Evolutionary conservation across 108 stramenopile genomes (phyloP).

Genomic region (Pseudonitzschia multiseries): DNA sequence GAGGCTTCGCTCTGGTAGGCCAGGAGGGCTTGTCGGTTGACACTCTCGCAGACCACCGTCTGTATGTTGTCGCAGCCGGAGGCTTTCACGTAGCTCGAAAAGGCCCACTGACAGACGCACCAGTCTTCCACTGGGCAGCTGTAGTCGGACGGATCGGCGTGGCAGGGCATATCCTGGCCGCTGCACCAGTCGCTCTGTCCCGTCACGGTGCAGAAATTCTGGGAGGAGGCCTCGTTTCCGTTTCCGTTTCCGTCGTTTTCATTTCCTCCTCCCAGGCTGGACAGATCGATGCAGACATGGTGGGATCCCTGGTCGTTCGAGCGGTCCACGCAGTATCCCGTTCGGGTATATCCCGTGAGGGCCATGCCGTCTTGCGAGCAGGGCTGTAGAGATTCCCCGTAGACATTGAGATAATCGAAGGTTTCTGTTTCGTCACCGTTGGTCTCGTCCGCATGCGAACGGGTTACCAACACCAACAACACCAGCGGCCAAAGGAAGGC

Average conservation of each 20-base stretch:
- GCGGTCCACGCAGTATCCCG: conserved; percentile 48
- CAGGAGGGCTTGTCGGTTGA: conserved; percentile 50
- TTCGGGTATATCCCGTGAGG: conserved; percentile 53
- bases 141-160: conserved; percentile 25
- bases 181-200: conserved; percentile 68
- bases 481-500: too few relatives aligned
- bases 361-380: conserved; percentile 52
- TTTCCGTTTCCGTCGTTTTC: too few relatives aligned
- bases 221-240: too few relatives aligned
- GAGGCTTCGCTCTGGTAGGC: too few relatives aligned
- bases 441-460: too few relatives aligned
- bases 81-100: conserved; percentile 57
- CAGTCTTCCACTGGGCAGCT: conserved; percentile 44
- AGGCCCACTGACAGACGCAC: conserved; percentile 77
- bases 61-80: conserved; percentile 71
- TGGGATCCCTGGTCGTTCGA: conserved; percentile 53
- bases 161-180: conserved; percentile 40
- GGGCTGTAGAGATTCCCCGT: conserved; percentile 39
- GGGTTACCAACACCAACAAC: too few relatives aligned
- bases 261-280: not conserved
- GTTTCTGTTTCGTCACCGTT: too few relatives aligned
- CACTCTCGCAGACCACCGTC: conserved; percentile 51
- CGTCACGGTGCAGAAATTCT: conserved; percentile 65
- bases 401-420: too few relatives aligned
- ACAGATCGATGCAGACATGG: conserved; percentile 61